phyloP scores from a whole-genome alignment of 2,329 filamentous ascomycete species.

The Ophiostoma sp. region DNA sequence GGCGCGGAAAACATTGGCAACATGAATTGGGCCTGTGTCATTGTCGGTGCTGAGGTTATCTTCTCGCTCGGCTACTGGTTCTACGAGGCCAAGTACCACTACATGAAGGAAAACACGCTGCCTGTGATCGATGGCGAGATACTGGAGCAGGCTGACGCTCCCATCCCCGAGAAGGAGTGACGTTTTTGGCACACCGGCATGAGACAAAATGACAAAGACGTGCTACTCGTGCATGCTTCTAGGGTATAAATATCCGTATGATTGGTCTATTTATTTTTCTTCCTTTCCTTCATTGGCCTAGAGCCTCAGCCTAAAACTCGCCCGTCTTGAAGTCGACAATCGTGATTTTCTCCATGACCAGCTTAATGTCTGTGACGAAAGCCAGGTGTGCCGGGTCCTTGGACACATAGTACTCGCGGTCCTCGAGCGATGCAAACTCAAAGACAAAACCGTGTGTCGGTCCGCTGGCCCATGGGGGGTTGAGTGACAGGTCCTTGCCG shows the following conservation, averaged over 20 bases:
- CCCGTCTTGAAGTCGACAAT: slow-evolving; percentile 58
- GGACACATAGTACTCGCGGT: slow-evolving; percentile 63
- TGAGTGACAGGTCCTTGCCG: slow-evolving; percentile 57
- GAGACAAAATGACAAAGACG: no score
- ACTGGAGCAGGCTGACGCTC: neutral
- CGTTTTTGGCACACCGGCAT: neutral
- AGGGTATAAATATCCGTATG: no score
- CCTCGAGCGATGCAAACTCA: slow-evolving; percentile 58
- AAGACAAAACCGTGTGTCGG: slow-evolving; percentile 65
- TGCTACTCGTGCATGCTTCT: no score
- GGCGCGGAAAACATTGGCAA: neutral
- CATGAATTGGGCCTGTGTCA: slow-evolving; percentile 8
- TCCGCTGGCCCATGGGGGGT: slow-evolving; percentile 47
- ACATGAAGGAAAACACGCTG: neutral
- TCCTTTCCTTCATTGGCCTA: no score
- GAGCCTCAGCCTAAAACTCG: slow-evolving; percentile 29
- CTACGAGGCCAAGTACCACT: neutral
- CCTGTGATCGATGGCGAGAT: neutral
- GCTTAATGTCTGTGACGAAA: slow-evolving; percentile 49
- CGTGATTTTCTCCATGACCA: slow-evolving; percentile 47
- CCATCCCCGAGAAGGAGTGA: neutral
- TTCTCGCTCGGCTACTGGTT: slow-evolving; percentile 4
- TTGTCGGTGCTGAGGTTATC: slow-evolving; percentile 7
- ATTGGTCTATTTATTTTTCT: no score
- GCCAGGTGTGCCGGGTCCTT: slow-evolving; percentile 58